Conservation (phyloP, 192 early-diverging fungal species). For the Umbelopsis sp. region DNA sequence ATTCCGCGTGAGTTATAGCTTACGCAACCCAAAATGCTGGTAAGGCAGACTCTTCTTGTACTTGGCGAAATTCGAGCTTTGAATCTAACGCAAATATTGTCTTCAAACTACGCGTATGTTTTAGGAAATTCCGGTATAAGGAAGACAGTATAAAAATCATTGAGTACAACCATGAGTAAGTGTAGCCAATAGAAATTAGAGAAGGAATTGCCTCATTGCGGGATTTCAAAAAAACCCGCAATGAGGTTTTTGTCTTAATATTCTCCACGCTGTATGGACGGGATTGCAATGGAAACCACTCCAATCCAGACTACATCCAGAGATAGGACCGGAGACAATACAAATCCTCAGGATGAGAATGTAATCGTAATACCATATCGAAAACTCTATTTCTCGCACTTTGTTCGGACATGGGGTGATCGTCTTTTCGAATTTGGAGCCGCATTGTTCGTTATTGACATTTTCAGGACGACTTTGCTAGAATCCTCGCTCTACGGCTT, state of each 20-base stretch:
- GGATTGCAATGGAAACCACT: background rate
- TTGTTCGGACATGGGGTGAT: slow-evolving; percentile 34
- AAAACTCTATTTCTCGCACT: slow-evolving; percentile 3
- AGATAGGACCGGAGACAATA: background rate
- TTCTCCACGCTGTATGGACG: too few relatives aligned
- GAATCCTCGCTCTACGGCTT: slow-evolving; percentile 40
- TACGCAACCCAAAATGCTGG: background rate
- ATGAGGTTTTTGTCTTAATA: too few relatives aligned
- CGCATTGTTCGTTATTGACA: slow-evolving; percentile 41
- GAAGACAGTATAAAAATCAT: too few relatives aligned
- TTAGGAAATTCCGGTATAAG: too few relatives aligned
- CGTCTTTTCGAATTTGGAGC: slow-evolving; percentile 40
- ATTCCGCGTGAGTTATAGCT: background rate
- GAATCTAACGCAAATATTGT: too few relatives aligned
- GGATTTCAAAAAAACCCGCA: too few relatives aligned
- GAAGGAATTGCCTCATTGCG: too few relatives aligned
- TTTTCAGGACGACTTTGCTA: slow-evolving; percentile 36
- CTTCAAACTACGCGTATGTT: too few relatives aligned
- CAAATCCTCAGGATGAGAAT: background rate
- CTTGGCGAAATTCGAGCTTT: too few relatives aligned
- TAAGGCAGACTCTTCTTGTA: too few relatives aligned
- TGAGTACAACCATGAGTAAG: too few relatives aligned
- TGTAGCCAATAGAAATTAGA: too few relatives aligned
- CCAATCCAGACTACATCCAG: background rate
- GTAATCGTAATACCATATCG: background rate